Percentiles rank a stretch among this genome's conserved stretches.
These are phyloP conservation scores for Metarhizium sp. DNA, from an alignment of 2,329 filamentous ascomycete species.

Conservation along the genomic window DNA sequence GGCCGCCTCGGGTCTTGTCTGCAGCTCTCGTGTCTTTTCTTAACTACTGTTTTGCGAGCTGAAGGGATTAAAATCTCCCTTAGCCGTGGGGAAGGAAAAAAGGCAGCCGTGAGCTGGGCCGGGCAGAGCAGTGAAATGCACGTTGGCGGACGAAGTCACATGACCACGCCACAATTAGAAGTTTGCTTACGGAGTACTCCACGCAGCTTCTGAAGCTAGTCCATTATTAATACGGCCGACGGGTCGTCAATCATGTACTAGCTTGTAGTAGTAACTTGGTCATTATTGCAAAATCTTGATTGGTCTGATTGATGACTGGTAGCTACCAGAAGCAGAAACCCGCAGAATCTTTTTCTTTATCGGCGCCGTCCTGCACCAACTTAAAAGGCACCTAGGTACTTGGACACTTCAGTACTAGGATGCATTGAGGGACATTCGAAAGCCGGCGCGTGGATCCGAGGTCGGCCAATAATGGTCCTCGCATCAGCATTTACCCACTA, in stretches of 20 bases:
- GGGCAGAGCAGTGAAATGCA: constrained; percentile 65
- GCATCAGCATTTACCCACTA: background rate
- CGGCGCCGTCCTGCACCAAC: no score
- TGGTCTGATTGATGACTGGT: no score
- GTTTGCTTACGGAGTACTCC: no score
- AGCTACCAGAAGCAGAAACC: no score
- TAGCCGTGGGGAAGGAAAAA: constrained; percentile 23
- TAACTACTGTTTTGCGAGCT: constrained; percentile 16
- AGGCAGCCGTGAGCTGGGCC: constrained; percentile 37
- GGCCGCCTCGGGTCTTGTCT: constrained; percentile 22
- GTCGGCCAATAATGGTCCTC: constrained; percentile 6
- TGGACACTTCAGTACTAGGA: background rate
- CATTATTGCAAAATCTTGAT: no score
- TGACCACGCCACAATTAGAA: background rate
- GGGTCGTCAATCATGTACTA: no score
- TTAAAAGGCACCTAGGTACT: background rate
- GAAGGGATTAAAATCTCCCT: constrained; percentile 10
- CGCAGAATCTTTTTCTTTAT: no score
- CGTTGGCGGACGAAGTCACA: constrained; percentile 39
- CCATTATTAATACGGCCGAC: no score
- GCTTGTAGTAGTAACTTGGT: no score
- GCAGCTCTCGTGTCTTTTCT: constrained; percentile 24
- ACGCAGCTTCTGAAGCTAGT: no score
- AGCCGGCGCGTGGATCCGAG: constrained; percentile 1
- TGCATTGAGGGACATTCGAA: no score